phyloP scores from a whole-genome alignment of 305 asterid genomes.

The Fraxinus floribunda region DNA sequence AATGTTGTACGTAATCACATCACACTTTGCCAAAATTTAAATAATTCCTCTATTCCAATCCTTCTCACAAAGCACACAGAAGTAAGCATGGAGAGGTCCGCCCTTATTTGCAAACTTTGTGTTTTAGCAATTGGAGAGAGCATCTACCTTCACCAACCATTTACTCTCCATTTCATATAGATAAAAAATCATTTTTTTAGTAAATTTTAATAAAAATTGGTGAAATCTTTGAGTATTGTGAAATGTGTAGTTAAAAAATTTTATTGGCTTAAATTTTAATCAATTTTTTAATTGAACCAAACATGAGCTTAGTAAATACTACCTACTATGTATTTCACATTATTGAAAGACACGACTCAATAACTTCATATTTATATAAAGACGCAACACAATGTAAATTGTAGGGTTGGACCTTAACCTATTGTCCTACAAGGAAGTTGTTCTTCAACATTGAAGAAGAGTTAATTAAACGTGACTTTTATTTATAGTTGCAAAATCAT shows the following conservation, averaged over 20 bases:
- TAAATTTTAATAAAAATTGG: background rate
- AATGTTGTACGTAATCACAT: background rate
- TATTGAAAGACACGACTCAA: background rate
- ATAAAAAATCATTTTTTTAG: background rate
- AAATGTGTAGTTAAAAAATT: too few relatives aligned
- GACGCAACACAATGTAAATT: background rate
- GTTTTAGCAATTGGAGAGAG: background rate
- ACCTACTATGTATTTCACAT: background rate
- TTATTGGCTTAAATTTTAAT: too few relatives aligned
- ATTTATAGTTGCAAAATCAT: background rate
- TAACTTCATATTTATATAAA: too few relatives aligned
- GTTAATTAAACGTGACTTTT: background rate
- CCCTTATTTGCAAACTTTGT: background rate
- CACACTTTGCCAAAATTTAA: background rate
- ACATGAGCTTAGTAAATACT: too few relatives aligned
- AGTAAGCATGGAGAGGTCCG: background rate
- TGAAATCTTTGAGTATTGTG: too few relatives aligned
- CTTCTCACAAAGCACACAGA: background rate
- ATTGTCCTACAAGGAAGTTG: background rate
- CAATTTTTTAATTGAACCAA: background rate
- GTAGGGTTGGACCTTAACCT: background rate
- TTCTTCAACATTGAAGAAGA: background rate
- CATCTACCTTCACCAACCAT: background rate
- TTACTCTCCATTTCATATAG: background rate
- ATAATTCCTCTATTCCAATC: background rate